Evolutionary conservation across 2,329 filamentous ascomycete species (phyloP).

Genomic region (Cladorrhinum sp.): DNA sequence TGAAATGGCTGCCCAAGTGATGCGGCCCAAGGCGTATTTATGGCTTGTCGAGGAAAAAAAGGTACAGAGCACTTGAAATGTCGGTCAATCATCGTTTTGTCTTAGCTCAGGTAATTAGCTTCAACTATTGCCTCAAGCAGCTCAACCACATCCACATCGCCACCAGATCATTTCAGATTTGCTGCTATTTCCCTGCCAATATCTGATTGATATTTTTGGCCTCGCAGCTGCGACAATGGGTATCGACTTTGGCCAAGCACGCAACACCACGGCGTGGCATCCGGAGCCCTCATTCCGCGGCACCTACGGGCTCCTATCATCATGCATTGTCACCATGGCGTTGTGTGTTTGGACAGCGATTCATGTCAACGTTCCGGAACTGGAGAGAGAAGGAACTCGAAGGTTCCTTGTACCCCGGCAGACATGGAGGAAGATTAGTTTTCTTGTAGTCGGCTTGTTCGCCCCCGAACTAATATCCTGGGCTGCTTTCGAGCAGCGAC

Average conservation of each 20-base stretch:
- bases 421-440: neutral
- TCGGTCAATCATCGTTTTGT: no score
- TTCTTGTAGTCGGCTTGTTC: neutral
- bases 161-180: no score
- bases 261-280: neutral
- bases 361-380: constrained; percentile 1
- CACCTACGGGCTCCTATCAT: constrained; percentile 1
- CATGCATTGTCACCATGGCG: constrained; percentile 1
- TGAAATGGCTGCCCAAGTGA: no score
- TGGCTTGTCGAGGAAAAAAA: no score
- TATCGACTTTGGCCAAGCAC: neutral
- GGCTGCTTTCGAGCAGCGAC: neutral
- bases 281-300: neutral
- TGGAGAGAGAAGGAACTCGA: neutral
- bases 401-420: neutral
- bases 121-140: no score
- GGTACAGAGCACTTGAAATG: no score
- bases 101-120: no score
- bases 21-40: no score
- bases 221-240: neutral
- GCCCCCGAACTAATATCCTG: neutral
- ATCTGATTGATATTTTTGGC: no score
- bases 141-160: no score
- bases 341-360: constrained; percentile 5
- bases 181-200: no score